phyloP scores from a whole-genome alignment of 176 grass and related monocot genomes.

The Eragrostis curvula region DNA sequence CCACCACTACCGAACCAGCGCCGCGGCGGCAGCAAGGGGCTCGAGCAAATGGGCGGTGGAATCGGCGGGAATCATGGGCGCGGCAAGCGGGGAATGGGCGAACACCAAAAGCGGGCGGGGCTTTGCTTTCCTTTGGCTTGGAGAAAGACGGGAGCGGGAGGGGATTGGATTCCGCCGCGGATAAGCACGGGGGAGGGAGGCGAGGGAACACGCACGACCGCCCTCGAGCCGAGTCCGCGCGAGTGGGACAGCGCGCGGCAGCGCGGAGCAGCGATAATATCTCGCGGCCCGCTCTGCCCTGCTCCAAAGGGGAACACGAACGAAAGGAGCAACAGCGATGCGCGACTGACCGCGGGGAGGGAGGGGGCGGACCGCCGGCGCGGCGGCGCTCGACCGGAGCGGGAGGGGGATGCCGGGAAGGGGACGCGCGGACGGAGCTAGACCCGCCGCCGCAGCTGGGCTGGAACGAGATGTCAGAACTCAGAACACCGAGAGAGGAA shows the following conservation, averaged over 20 bases:
- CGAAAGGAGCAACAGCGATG: conserved; percentile 7
- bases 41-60: conserved; percentile 27
- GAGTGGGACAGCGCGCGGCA: conserved; percentile 45
- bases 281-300: background rate
- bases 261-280: conserved; percentile 24
- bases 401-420: background rate
- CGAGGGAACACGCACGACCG: background rate
- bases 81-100: conserved; percentile 3
- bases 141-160: conserved; percentile 14
- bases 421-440: background rate
- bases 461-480: background rate
- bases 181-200: conserved; percentile 43
- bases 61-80: conserved; percentile 49
- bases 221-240: background rate
- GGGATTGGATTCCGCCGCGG: conserved; percentile 52
- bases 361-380: conserved; percentile 3
- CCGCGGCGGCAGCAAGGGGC: conserved; percentile 2
- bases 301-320: background rate
- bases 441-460: background rate
- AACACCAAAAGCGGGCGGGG: background rate
- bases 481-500: conserved; percentile 16
- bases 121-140: background rate
- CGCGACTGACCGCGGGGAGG: conserved; percentile 12
- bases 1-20: background rate
- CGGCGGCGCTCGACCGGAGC: background rate